Conservation (phyloP, 2,329 filamentous ascomycete species). For the Thelonectria blattea region DNA sequence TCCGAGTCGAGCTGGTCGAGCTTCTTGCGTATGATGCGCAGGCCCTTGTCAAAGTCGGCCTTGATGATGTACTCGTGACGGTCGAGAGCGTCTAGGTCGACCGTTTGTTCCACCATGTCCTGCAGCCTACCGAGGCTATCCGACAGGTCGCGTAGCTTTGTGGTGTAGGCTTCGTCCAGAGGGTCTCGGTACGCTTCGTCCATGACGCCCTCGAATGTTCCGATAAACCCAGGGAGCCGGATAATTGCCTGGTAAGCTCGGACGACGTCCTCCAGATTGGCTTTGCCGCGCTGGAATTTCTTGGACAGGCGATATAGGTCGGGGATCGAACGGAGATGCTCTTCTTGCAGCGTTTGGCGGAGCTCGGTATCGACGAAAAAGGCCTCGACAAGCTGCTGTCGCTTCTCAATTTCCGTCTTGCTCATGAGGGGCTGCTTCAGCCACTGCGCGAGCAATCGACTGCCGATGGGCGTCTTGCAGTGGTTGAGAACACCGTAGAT, state of each 20-base stretch:
- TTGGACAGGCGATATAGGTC: slow-evolving; percentile 94
- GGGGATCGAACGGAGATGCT: slow-evolving; percentile 89
- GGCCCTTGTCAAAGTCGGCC: slow-evolving; percentile 90
- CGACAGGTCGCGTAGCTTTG: slow-evolving; percentile 77
- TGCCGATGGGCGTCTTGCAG: slow-evolving; percentile 95
- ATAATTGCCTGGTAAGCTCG: slow-evolving; percentile 94
- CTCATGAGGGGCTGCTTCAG: slow-evolving; percentile 97
- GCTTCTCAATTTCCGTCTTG: slow-evolving; percentile 83
- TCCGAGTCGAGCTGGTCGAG: slow-evolving; percentile 83
- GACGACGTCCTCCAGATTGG: slow-evolving; percentile 94
- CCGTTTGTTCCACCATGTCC: slow-evolving; percentile 98
- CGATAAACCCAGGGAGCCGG: slow-evolving; percentile 86
- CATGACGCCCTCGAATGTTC: slow-evolving; percentile 90
- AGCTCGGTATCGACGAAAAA: slow-evolving; percentile 94
- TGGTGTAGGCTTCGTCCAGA: slow-evolving; percentile 85
- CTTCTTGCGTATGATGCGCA: slow-evolving; percentile 88
- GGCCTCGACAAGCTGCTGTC: slow-evolving; percentile 93
- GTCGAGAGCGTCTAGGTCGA: slow-evolving; percentile 92
- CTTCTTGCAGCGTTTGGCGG: slow-evolving; percentile 94
- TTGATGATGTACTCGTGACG: slow-evolving; percentile 99
- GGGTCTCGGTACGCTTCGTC: slow-evolving; percentile 91
- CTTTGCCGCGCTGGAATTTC: slow-evolving; percentile 89
- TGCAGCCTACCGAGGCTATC: slow-evolving; percentile 84
- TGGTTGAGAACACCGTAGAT: slow-evolving; percentile 93
- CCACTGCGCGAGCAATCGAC: slow-evolving; percentile 91